Evolutionary conservation across 2,329 filamentous ascomycete species (phyloP).

Genomic region (Fusarium hostae): DNA sequence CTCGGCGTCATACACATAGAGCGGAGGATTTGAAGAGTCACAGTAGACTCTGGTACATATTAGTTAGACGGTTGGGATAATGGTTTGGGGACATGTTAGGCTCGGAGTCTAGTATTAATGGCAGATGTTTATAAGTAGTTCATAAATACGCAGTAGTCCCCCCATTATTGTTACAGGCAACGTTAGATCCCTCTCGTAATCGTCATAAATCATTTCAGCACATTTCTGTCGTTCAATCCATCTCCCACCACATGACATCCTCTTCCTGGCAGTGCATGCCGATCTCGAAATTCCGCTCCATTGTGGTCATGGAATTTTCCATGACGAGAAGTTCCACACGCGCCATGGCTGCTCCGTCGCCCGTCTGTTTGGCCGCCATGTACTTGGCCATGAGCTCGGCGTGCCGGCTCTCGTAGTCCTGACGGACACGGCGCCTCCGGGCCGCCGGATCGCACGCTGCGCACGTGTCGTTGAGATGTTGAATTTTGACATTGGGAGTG

Average conservation of each 20-base stretch:
- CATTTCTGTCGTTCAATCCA: slow-evolving; percentile 10
- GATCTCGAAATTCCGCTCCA: slow-evolving; percentile 41
- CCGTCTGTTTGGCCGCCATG: slow-evolving; percentile 40
- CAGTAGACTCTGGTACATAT: slow-evolving; percentile 14
- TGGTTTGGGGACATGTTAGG: background rate
- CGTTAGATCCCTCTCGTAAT: background rate
- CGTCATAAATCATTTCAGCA: background rate
- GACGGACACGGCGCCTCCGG: slow-evolving; percentile 40
- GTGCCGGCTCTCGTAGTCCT: slow-evolving; percentile 44
- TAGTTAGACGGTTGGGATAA: slow-evolving; percentile 11
- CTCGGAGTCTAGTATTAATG: slow-evolving; percentile 14
- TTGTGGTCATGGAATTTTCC: slow-evolving; percentile 31
- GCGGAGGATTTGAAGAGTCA: slow-evolving; percentile 15
- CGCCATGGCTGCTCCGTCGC: slow-evolving; percentile 41
- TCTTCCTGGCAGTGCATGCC: slow-evolving; percentile 28
- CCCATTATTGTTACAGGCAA: slow-evolving; percentile 2
- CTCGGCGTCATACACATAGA: slow-evolving; percentile 40
- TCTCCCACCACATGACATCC: slow-evolving; percentile 41
- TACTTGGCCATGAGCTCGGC: slow-evolving; percentile 43
- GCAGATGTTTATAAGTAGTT: slow-evolving; percentile 15
- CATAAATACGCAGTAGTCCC: slow-evolving; percentile 9
- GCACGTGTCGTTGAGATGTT: slow-evolving; percentile 51
- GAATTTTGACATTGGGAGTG: slow-evolving; percentile 21
- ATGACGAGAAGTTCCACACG: slow-evolving; percentile 39
- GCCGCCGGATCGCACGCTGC: slow-evolving; percentile 50